Evolutionary conservation across 1,284 basidiomycete genomes (phyloP), one percentile per base, ranked within the genome.

Genomic region (Cystobasidium sp.): DNA sequence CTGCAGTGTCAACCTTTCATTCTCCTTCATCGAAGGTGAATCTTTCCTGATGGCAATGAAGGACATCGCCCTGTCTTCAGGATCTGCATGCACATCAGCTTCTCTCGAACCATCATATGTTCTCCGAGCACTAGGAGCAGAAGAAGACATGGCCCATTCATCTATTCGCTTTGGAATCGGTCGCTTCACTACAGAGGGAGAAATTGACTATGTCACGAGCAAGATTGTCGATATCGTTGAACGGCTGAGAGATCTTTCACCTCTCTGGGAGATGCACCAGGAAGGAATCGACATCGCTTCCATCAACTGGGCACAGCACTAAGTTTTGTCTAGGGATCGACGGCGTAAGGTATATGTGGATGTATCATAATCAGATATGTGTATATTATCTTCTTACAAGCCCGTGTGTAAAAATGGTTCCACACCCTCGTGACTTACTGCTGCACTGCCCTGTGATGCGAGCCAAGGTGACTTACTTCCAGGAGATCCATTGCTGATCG

Each of bases 81-180:
- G 97, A 63, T 97, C 94, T 79, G 97, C 97, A 10, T 99, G 97
- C 81, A 99, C 97, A 16, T 98, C 95, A 0, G 97, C 97, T 1
- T 98, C 96, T 16, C 86, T 99, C 67, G 97, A 99, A 83, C 97
- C 97, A 6, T 97, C 94, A 46, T 99, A 99, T 82, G 97, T 99
- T 12, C 88, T 99, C 39, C 90, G 97, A 75, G 97, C 97, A 1
- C 88, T 99, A 52, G 90, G 94, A 78, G 92, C 95, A 55, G 92
- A 94, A 41, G 97, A 99, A 83, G 97, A 98, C 81, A 97, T 98
- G 91, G 97, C 97, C 0, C 97, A 99, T 83, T 98, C 95, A 12
- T 97, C 94, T 18, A 86, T 99, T 68, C 90, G 97, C 53, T 99
- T 99, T 84, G 97, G 97, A 68, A 92, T 99, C 77, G 97, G 97